phyloP scores from a whole-genome alignment of 2,329 filamentous ascomycete genomes.

The Nothophoma quercina region DNA sequence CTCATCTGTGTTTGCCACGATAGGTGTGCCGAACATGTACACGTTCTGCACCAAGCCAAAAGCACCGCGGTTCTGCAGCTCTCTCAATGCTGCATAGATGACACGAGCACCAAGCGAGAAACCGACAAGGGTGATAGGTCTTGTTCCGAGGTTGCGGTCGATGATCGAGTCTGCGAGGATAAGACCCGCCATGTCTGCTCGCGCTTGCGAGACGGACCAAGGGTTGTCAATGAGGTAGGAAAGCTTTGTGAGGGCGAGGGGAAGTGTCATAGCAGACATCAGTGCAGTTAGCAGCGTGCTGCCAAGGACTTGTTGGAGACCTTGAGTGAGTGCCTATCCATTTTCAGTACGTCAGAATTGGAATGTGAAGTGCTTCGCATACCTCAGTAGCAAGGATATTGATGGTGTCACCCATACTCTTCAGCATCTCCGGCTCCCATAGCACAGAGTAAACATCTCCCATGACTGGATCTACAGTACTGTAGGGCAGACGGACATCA shows the following conservation, averaged over 20 bases:
- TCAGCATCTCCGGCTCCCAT: slow-evolving; percentile 98
- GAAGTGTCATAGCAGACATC: slow-evolving; percentile 93
- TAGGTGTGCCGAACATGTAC: slow-evolving; percentile 89
- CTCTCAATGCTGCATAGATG: slow-evolving; percentile 89
- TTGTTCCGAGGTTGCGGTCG: slow-evolving; percentile 86
- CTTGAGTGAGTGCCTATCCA: slow-evolving; percentile 89
- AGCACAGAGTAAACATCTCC: slow-evolving; percentile 96
- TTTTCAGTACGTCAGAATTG: slow-evolving; percentile 19
- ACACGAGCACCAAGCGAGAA: slow-evolving; percentile 93
- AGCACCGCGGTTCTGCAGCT: slow-evolving; percentile 83
- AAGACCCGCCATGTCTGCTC: slow-evolving; percentile 85
- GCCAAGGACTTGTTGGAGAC: slow-evolving; percentile 91
- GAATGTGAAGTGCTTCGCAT: slow-evolving; percentile 38
- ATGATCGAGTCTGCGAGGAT: slow-evolving; percentile 95
- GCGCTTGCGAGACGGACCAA: slow-evolving; percentile 94
- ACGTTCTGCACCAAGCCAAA: slow-evolving; percentile 92
- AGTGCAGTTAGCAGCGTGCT: slow-evolving; percentile 86
- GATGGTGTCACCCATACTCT: slow-evolving; percentile 97
- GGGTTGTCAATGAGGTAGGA: slow-evolving; percentile 98
- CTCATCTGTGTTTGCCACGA: slow-evolving; percentile 91
- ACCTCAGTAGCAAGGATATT: slow-evolving; percentile 98
- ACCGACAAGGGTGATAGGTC: slow-evolving; percentile 90
- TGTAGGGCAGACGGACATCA: slow-evolving; percentile 93
- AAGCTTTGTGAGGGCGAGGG: slow-evolving; percentile 89
- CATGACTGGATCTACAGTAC: slow-evolving; percentile 97